Evolutionary conservation across 2,329 filamentous ascomycete species (phyloP).

Genomic region (Aspergillus transmontanensis): DNA sequence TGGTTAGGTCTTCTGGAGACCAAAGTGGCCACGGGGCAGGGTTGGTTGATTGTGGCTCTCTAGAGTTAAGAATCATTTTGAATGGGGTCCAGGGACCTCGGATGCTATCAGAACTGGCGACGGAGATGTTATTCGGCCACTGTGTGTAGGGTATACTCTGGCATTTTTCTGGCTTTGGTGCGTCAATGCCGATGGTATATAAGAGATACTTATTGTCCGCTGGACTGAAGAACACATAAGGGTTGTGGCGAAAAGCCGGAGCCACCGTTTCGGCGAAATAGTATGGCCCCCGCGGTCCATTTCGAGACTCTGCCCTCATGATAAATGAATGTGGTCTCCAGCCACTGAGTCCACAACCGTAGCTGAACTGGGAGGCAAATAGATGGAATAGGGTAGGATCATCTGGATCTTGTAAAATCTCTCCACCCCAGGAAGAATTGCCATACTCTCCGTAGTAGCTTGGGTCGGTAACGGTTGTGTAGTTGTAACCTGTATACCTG

Average conservation of each 20-base stretch:
- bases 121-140: constrained; percentile 18
- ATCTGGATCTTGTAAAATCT: constrained; percentile 47
- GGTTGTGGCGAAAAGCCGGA: constrained; percentile 51
- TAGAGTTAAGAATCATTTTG: constrained; percentile 4
- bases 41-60: constrained; percentile 13
- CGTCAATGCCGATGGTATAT: constrained; percentile 47
- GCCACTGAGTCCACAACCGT: constrained; percentile 50
- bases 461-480: constrained; percentile 32
- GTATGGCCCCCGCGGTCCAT: constrained; percentile 50
- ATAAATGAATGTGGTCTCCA: constrained; percentile 53
- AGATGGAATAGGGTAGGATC: constrained; percentile 48
- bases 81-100: constrained; percentile 6
- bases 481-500: constrained; percentile 50
- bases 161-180: constrained; percentile 28
- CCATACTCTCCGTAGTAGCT: constrained; percentile 25
- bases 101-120: constrained; percentile 9
- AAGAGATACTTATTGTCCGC: constrained; percentile 49
- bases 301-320: constrained; percentile 49
- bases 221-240: constrained; percentile 48
- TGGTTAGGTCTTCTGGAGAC: constrained; percentile 1
- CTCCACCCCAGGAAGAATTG: constrained; percentile 54
- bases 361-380: constrained; percentile 48
- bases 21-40: constrained; percentile 16
- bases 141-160: constrained; percentile 8
- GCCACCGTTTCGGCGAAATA: constrained; percentile 44